Conservation (phyloP, 768 basidiomycete species). For the Mycena indigotica region DNA sequence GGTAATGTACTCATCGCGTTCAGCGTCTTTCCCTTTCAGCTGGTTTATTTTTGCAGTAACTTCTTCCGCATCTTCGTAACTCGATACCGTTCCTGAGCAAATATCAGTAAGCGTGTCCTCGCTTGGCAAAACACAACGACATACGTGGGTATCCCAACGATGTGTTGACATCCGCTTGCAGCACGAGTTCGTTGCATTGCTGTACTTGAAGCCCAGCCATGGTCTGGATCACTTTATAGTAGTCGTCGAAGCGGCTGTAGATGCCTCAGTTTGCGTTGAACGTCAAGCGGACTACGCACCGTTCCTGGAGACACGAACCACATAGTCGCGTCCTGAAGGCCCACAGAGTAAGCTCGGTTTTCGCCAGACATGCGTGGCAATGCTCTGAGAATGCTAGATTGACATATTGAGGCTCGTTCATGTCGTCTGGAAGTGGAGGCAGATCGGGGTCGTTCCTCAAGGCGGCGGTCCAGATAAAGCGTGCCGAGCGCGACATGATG, state of each 20-base stretch:
- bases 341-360: slow-evolving; percentile 13
- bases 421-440: slow-evolving; percentile 27
- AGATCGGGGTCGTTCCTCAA: slow-evolving; percentile 29
- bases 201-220: not conserved
- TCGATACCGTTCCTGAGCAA: slow-evolving; percentile 3
- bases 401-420: slow-evolving; percentile 32
- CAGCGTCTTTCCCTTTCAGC: slow-evolving; percentile 12
- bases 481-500: slow-evolving; percentile 31
- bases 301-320: slow-evolving; percentile 12
- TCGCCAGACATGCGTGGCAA: slow-evolving; percentile 27
- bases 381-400: slow-evolving; percentile 29
- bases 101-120: not conserved
- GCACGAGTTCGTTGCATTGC: not conserved
- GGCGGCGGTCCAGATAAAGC: slow-evolving; percentile 28
- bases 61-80: slow-evolving; percentile 15
- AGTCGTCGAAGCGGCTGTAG: slow-evolving; percentile 8
- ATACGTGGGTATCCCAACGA: not conserved
- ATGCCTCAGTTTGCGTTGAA: too few relatives aligned
- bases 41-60: slow-evolving; percentile 6
- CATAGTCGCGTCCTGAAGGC: slow-evolving; percentile 22
- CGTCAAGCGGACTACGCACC: too few relatives aligned
- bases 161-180: not conserved
- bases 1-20: slow-evolving; percentile 5
- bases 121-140: not conserved
- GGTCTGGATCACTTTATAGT: slow-evolving; percentile 9